These are phyloP conservation scores for Picea abies DNA, from an alignment of 83 land plant species.

Conservation along the genomic window DNA sequence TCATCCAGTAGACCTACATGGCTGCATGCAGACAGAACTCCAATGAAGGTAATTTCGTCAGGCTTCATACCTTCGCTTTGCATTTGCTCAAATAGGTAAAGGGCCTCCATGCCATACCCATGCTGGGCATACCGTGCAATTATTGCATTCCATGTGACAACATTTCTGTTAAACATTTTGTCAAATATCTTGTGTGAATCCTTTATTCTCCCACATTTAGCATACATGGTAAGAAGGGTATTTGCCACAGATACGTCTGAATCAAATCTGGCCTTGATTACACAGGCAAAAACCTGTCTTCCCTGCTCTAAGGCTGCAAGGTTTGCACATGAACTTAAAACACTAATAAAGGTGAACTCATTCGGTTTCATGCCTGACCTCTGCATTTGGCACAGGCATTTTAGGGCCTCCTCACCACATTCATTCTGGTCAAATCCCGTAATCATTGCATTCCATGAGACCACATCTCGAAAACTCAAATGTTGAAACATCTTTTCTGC, in stretches of 20 bases:
- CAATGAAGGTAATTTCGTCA: slow-evolving; percentile 13
- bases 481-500: slow-evolving; percentile 51
- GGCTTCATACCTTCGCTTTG: not conserved
- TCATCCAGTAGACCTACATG: slow-evolving; percentile 3
- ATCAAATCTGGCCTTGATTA: slow-evolving; percentile 21
- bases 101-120: slow-evolving; percentile 18
- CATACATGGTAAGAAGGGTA: slow-evolving; percentile 41
- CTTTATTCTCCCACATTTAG: slow-evolving; percentile 25
- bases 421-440: slow-evolving; percentile 60
- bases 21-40: slow-evolving; percentile 13
- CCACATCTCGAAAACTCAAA: slow-evolving; percentile 36
- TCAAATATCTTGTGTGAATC: slow-evolving; percentile 18
- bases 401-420: slow-evolving; percentile 46
- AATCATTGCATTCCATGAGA: slow-evolving; percentile 71
- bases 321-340: slow-evolving; percentile 8
- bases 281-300: not conserved
- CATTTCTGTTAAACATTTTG: not conserved
- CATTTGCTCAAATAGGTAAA: not conserved
- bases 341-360: not conserved
- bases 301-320: slow-evolving; percentile 8
- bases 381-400: slow-evolving; percentile 33
- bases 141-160: slow-evolving; percentile 13
- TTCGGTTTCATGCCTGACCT: slow-evolving; percentile 12
- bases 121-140: slow-evolving; percentile 6
- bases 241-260: slow-evolving; percentile 53